A percentile compares a stretch with the other conserved stretches of the same genome.
phyloP scores from a whole-genome alignment of 768 basidiomycete species.

The Leucosporidium yakuticum region DNA sequence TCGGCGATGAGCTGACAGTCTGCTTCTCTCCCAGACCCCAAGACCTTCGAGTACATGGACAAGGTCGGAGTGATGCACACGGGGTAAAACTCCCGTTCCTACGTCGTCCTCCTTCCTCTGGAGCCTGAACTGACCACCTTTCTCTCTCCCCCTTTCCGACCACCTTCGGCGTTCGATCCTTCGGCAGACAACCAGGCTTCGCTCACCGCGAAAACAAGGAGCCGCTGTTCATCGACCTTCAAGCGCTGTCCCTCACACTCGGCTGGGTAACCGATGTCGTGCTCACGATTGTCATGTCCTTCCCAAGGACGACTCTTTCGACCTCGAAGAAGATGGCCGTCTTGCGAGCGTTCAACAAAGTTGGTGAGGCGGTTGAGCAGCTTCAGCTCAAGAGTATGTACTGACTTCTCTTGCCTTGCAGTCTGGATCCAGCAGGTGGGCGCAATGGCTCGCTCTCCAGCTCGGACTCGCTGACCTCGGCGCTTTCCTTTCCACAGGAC shows the following conservation, averaged over 20 bases:
- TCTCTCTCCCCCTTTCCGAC: neutral
- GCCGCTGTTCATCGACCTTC: conserved; percentile 17
- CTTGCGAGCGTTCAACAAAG: conserved; percentile 22
- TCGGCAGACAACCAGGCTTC: too few species aligned
- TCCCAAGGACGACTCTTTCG: neutral
- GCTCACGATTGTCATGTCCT: conserved; percentile 5
- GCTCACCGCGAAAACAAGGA: conserved; percentile 1
- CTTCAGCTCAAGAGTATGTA: too few species aligned
- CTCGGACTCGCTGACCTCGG: too few species aligned
- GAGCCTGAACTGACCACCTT: neutral
- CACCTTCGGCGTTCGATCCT: neutral
- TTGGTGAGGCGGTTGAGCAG: too few species aligned
- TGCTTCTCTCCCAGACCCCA: neutral
- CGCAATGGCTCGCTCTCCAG: too few species aligned
- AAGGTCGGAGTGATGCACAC: conserved; percentile 28
- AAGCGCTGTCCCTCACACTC: conserved; percentile 1
- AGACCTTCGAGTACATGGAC: conserved; percentile 17
- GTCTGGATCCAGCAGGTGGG: conserved; percentile 12
- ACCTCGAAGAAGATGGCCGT: neutral
- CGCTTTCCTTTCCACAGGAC: neutral
- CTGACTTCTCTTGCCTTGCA: too few species aligned
- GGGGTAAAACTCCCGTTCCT: too few species aligned
- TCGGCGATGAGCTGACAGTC: neutral
- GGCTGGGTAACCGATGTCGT: conserved; percentile 17
- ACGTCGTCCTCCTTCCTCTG: too few species aligned